phyloP scores from a whole-genome alignment of 192 early-diverging fungal genomes.

The Lunasporangiospora selenospora region DNA sequence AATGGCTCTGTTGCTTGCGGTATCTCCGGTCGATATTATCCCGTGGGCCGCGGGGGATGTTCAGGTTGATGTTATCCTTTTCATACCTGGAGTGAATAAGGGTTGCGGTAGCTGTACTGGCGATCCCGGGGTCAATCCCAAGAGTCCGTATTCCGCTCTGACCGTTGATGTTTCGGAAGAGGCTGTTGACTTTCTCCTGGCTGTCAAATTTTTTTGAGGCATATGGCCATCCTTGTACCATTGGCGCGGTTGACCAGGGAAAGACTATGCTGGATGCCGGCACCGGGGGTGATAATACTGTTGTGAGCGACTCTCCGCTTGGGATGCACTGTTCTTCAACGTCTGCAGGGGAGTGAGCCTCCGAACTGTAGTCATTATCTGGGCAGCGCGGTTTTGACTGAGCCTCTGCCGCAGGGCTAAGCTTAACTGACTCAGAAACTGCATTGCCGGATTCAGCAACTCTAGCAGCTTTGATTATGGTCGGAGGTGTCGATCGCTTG shows the following conservation, averaged over 20 bases:
- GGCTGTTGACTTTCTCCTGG: constrained; percentile 14
- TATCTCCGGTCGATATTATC: constrained; percentile 17
- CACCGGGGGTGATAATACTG: constrained; percentile 3
- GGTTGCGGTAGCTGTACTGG: constrained; percentile 13
- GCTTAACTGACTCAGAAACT: neutral
- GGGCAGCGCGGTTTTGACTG: neutral
- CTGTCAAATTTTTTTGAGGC: constrained; percentile 15
- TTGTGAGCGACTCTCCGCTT: constrained; percentile 3
- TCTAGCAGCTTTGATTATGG: constrained; percentile 1
- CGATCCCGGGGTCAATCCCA: constrained; percentile 14
- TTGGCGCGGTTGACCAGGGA: constrained; percentile 20
- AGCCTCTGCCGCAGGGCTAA: neutral
- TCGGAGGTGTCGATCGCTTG: neutral
- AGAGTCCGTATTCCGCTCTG: constrained; percentile 10
- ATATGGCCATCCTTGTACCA: constrained; percentile 12
- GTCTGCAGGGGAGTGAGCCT: constrained; percentile 1
- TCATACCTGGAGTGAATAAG: constrained; percentile 16
- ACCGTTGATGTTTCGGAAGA: constrained; percentile 4
- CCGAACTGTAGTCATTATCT: constrained; percentile 4
- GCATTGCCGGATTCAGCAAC: constrained; percentile 3
- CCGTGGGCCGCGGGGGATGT: constrained; percentile 14
- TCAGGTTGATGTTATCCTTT: constrained; percentile 22
- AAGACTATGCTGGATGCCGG: constrained; percentile 6
- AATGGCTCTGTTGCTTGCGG: constrained; percentile 15
- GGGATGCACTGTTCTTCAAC: constrained; percentile 2